These are phyloP conservation scores for Puccinia coronata DNA, from an alignment of 1,284 basidiomycete genomes.

Conservation along the genomic window DNA sequence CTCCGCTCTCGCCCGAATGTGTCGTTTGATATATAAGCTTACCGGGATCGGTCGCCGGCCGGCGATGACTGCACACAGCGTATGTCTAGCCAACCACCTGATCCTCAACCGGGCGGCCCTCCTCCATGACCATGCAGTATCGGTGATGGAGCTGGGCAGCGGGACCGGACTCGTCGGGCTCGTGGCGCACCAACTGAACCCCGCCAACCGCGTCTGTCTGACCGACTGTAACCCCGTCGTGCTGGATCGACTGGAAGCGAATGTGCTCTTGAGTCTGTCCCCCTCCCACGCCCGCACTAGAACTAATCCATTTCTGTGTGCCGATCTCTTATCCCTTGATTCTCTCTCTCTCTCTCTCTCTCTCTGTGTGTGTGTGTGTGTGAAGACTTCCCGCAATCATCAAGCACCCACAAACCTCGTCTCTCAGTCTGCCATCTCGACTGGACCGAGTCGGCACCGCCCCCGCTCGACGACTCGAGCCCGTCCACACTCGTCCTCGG, in stretches of 20 bases:
- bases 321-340: too few relatives aligned
- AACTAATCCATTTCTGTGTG: too few relatives aligned
- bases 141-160: conserved; percentile 36
- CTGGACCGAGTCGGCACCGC: background rate
- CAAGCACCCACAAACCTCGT: background rate
- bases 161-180: conserved; percentile 42
- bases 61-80: too few relatives aligned
- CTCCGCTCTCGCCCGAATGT: too few relatives aligned
- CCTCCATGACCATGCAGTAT: background rate
- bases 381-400: too few relatives aligned
- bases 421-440: background rate
- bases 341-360: background rate
- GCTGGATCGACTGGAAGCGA: conserved; percentile 26
- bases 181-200: conserved; percentile 18
- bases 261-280: conserved; percentile 31
- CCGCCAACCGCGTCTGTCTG: conserved; percentile 8
- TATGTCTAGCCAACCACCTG: conserved; percentile 43
- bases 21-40: too few relatives aligned
- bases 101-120: conserved; percentile 19
- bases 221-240: conserved; percentile 32
- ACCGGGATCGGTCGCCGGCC: too few relatives aligned
- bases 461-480: background rate
- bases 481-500: conserved; percentile 19
- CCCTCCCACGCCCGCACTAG: too few relatives aligned
- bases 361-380: background rate